Base-by-base conservation (phyloP, 1,139 yeast genomes). In the Zygosaccharomyces sapae region DNA sequence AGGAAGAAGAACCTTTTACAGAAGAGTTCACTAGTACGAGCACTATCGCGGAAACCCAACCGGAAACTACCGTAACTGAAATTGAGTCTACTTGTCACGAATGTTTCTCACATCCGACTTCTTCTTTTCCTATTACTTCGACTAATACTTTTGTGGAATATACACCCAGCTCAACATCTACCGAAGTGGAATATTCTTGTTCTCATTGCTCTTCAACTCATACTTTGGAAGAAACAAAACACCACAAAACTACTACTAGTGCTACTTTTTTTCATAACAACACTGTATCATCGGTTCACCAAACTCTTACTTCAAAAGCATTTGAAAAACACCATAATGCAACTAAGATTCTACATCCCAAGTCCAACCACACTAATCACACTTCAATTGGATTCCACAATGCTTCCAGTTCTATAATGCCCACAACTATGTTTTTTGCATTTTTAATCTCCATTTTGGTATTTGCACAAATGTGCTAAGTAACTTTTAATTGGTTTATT, bases 1-100 rank as follows among this genome's bases (percentile, higher is more conserved):
- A 47, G 16, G 44, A 47, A 8, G 51, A 51, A 13, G 45, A 47
- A 5, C 18, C 41, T 8, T 6, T 45, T 5, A 35, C 59, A 77
- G 25, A 66, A 64, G 24, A 41, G 4, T 39, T 12, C 5, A 35
- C 31, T 10, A 2, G 16, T 2, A 22, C 31, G 10, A 37, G 40
- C 12, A 24, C 24, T 20, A 13, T 30, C 10, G 18, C 13, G 7
- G 40, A 24, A 19, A 24, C 3, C 16, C 16, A 22, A 5, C 9
- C 27, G n/a, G 9, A 10, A 8, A n/a, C 24, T 7, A 9, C 38
- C 3, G 22, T 25, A 20, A 35, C 25, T 9, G 30, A 27, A 27
- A 27, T 12, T 27, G 30, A 27, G 10, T 27, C 30, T 9, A 27
- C 30, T 4, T 27, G 30, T 9, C 6, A 27, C n/a, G 30, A 27